A percentile compares a stretch with the other conserved stretches of the same genome.
phyloP scores from a whole-genome alignment of 2,329 filamentous ascomycete genomes.

The Boeremia exigua region DNA sequence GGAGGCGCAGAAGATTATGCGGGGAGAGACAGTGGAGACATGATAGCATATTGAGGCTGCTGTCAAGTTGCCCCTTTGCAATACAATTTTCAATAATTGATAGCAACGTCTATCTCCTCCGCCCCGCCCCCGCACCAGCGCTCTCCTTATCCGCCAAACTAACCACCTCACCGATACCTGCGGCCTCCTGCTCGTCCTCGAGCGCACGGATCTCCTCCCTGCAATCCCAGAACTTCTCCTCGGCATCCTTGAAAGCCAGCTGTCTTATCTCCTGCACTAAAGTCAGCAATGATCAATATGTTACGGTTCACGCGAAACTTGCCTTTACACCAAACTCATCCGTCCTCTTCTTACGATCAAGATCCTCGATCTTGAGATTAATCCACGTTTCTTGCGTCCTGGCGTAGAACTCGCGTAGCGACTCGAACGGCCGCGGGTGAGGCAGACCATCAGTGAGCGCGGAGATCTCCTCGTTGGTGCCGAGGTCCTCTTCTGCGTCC shows the following conservation, averaged over 20 bases:
- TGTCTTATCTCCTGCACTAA: constrained; percentile 75
- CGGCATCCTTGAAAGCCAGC: constrained; percentile 85
- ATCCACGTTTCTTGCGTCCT: constrained; percentile 92
- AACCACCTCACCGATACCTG: constrained; percentile 93
- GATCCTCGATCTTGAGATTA: constrained; percentile 76
- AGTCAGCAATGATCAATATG: not conserved
- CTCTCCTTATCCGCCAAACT: constrained; percentile 75
- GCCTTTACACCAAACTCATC: constrained; percentile 60
- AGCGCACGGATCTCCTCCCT: constrained; percentile 89
- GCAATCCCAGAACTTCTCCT: constrained; percentile 99
- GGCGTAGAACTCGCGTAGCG: constrained; percentile 87
- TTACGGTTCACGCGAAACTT: not conserved
- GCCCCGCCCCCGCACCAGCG: constrained; percentile 44
- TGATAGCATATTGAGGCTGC: not conserved
- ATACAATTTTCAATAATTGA: too few species aligned
- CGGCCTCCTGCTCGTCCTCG: constrained; percentile 95
- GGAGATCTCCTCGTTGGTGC: constrained; percentile 60
- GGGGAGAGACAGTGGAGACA: not conserved
- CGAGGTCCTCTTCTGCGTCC: constrained; percentile 48
- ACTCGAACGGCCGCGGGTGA: constrained; percentile 83
- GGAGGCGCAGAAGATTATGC: constrained; percentile 39
- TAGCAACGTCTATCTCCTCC: constrained; percentile 35
- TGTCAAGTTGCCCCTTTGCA: not conserved
- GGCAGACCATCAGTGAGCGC: constrained; percentile 73
- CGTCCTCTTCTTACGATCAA: constrained; percentile 67